Conservation (phyloP, 2,329 filamentous ascomycete genomes). For the Aspergillus niger region DNA sequence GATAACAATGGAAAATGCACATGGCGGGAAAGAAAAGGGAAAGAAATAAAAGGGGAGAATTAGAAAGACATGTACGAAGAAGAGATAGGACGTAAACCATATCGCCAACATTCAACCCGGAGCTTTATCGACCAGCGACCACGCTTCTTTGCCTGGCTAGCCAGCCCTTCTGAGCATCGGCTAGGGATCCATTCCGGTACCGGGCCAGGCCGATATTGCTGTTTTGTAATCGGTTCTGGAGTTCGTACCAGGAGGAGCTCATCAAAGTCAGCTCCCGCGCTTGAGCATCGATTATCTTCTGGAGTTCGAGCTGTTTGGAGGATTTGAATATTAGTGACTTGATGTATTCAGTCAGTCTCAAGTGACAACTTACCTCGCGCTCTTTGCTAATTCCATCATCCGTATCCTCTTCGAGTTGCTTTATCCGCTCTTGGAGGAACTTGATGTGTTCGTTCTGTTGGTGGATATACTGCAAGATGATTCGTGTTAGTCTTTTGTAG, state of each 20-base stretch:
- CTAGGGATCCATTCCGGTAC: conserved; percentile 40
- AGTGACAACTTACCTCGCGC: conserved; percentile 38
- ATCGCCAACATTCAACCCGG: neutral
- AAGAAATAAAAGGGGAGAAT: neutral
- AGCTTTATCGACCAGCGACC: conserved; percentile 39
- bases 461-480: conserved; percentile 41
- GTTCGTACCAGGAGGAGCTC: conserved; percentile 51
- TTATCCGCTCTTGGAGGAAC: conserved; percentile 44
- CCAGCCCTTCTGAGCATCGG: conserved; percentile 47
- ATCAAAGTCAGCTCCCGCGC: conserved; percentile 49
- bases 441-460: conserved; percentile 48
- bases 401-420: conserved; percentile 41
- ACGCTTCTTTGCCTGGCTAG: conserved; percentile 47
- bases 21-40: neutral
- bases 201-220: conserved; percentile 45
- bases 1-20: neutral
- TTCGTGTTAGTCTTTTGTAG: neutral
- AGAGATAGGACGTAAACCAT: conserved; percentile 1
- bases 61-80: conserved; percentile 7
- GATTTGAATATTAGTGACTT: too few relatives aligned
- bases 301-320: conserved; percentile 39
- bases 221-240: conserved; percentile 48
- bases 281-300: conserved; percentile 43
- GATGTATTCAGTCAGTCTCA: neutral
- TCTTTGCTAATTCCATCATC: conserved; percentile 42